These are phyloP conservation scores for Piedraia hortae DNA, from an alignment of 2,329 filamentous ascomycete genomes.

Conservation along the genomic window DNA sequence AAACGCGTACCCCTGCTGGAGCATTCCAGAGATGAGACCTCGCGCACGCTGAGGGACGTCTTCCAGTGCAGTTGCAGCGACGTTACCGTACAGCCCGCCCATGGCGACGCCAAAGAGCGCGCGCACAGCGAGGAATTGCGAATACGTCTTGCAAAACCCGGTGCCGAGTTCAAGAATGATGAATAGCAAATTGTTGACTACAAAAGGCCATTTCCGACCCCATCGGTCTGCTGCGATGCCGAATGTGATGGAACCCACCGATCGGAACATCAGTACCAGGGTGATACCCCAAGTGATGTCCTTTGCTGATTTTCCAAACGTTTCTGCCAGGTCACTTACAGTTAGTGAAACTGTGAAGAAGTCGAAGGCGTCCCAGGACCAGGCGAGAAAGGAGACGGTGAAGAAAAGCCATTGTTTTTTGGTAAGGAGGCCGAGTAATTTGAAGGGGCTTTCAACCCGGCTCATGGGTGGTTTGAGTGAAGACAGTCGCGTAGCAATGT, in stretches of 20 bases:
- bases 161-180: slow-evolving; percentile 32
- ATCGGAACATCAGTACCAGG: slow-evolving; percentile 31
- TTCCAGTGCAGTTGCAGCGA: slow-evolving; percentile 32
- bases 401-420: slow-evolving; percentile 31
- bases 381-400: slow-evolving; percentile 19
- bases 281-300: slow-evolving; percentile 33
- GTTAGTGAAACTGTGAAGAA: slow-evolving; percentile 35
- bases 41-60: slow-evolving; percentile 31
- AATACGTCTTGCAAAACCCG: slow-evolving; percentile 29
- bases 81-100: slow-evolving; percentile 34
- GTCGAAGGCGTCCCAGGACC: slow-evolving; percentile 30
- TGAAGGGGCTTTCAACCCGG: slow-evolving; percentile 26
- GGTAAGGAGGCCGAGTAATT: slow-evolving; percentile 23
- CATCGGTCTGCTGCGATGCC: slow-evolving; percentile 16
- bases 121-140: slow-evolving; percentile 29
- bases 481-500: slow-evolving; percentile 25
- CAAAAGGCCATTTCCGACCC: slow-evolving; percentile 20
- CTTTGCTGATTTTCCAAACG: slow-evolving; percentile 25
- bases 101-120: slow-evolving; percentile 36
- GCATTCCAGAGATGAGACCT: slow-evolving; percentile 31
- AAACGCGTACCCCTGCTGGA: slow-evolving; percentile 37
- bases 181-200: slow-evolving; percentile 33
- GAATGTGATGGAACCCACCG: slow-evolving; percentile 30
- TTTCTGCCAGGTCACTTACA: slow-evolving; percentile 23
- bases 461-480: slow-evolving; percentile 29